phyloP scores from a whole-genome alignment of 768 basidiomycete genomes.

The Tubosaeta sp. region DNA sequence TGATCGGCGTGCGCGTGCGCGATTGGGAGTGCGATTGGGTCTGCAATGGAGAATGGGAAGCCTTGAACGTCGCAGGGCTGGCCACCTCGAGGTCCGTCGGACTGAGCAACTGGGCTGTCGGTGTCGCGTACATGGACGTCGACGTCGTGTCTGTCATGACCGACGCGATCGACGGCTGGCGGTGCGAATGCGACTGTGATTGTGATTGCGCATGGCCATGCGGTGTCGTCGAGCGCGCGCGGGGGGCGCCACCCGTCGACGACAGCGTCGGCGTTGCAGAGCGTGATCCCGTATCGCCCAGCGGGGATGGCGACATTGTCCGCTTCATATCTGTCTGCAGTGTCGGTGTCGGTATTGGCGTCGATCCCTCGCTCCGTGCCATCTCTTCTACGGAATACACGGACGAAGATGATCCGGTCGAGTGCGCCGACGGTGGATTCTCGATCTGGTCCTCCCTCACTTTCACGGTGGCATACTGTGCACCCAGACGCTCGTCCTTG shows the following conservation, averaged over 20 bases:
- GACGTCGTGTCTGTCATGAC: slow-evolving; percentile 57
- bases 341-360: slow-evolving; percentile 33
- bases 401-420: slow-evolving; percentile 39
- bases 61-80: slow-evolving; percentile 23
- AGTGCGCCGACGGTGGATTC: slow-evolving; percentile 24
- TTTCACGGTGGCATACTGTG: slow-evolving; percentile 18
- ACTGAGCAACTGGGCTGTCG: slow-evolving; percentile 28
- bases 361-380: slow-evolving; percentile 18
- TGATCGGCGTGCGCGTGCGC: slow-evolving; percentile 20
- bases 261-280: slow-evolving; percentile 25
- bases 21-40: neutral
- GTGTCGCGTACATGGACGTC: slow-evolving; percentile 46
- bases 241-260: slow-evolving; percentile 5
- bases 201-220: slow-evolving; percentile 10
- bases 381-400: slow-evolving; percentile 54
- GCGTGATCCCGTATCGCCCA: slow-evolving; percentile 21
- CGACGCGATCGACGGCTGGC: slow-evolving; percentile 72
- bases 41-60: neutral
- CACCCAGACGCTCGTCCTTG: slow-evolving; percentile 52
- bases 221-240: slow-evolving; percentile 25
- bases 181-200: slow-evolving; percentile 27
- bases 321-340: slow-evolving; percentile 14
- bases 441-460: slow-evolving; percentile 16
- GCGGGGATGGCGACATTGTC: slow-evolving; percentile 17
- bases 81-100: slow-evolving; percentile 18